phyloP scores from a whole-genome alignment of 148 eudicot genomes.

The Vaccinium vitisidaea region DNA sequence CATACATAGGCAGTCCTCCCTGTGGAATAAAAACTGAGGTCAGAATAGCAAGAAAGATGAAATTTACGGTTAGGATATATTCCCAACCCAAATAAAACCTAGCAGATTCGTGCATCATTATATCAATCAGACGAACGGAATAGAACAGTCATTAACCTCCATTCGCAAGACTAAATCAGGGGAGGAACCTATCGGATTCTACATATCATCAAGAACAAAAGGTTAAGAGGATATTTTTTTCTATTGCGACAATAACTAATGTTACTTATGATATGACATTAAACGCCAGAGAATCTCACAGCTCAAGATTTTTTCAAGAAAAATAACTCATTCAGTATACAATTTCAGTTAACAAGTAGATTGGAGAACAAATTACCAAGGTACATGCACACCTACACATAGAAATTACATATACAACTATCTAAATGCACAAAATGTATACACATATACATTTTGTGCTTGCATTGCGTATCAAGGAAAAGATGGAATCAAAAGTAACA shows the following conservation, averaged over 20 bases:
- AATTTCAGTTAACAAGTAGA: not conserved
- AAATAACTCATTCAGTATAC: too few relatives aligned
- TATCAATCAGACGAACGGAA: not conserved
- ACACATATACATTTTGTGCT: not conserved
- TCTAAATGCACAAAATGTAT: not conserved
- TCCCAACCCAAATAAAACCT: not conserved
- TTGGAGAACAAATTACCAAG: not conserved
- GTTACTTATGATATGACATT: not conserved
- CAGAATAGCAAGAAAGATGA: not conserved
- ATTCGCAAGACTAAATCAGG: not conserved
- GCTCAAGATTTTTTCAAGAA: not conserved
- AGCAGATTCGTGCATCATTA: not conserved
- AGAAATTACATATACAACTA: not conserved
- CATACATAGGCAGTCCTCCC: constrained; percentile 98
- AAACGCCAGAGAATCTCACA: not conserved
- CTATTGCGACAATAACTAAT: not conserved
- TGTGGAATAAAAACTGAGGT: constrained; percentile 20
- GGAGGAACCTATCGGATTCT: not conserved
- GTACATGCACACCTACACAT: not conserved
- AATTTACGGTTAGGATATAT: not conserved
- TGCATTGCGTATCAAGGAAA: not conserved
- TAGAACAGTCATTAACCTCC: not conserved
- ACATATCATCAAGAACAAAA: not conserved
- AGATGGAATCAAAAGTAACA: not conserved
- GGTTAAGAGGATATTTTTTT: not conserved